Evolutionary conservation across 495 filamentous ascomycete species (phyloP).

Genomic region (Penicillium subrubescens): DNA sequence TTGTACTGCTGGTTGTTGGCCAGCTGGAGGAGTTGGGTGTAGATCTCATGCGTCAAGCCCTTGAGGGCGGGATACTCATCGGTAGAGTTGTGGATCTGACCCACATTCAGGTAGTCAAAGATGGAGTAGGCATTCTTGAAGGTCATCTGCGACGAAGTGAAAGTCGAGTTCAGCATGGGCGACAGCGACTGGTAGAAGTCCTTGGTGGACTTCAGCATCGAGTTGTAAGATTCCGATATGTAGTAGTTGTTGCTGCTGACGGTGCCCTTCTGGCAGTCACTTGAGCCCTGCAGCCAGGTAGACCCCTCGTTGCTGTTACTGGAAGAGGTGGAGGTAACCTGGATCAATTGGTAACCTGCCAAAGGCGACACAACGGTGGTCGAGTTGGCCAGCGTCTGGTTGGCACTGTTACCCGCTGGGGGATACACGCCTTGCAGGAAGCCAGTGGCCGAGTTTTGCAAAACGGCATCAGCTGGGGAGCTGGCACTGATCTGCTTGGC

Average conservation of each 20-base stretch:
- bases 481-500: slow-evolving; percentile 59
- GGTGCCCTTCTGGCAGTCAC: slow-evolving; percentile 62
- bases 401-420: slow-evolving; percentile 47
- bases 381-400: slow-evolving; percentile 53
- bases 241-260: slow-evolving; percentile 75
- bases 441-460: slow-evolving; percentile 59
- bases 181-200: slow-evolving; percentile 66
- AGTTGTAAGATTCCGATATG: slow-evolving; percentile 58
- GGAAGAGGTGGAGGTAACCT: slow-evolving; percentile 42
- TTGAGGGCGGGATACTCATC: slow-evolving; percentile 32
- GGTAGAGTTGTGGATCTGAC: slow-evolving; percentile 53
- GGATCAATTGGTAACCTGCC: slow-evolving; percentile 64
- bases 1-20: slow-evolving; percentile 55
- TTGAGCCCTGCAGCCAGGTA: slow-evolving; percentile 59
- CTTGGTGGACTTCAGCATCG: slow-evolving; percentile 53
- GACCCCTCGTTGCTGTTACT: slow-evolving; percentile 55
- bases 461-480: slow-evolving; percentile 60
- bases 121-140: slow-evolving; percentile 76
- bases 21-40: slow-evolving; percentile 45
- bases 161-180: slow-evolving; percentile 62
- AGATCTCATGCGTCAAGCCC: slow-evolving; percentile 36
- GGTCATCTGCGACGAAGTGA: slow-evolving; percentile 51
- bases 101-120: slow-evolving; percentile 59
- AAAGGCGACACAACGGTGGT: slow-evolving; percentile 54
- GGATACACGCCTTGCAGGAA: slow-evolving; percentile 69